Evolutionary conservation across 1,284 basidiomycete genomes (phyloP), one percentile per base, ranked within the genome.

Genomic region (Ganoderma sp.): DNA sequence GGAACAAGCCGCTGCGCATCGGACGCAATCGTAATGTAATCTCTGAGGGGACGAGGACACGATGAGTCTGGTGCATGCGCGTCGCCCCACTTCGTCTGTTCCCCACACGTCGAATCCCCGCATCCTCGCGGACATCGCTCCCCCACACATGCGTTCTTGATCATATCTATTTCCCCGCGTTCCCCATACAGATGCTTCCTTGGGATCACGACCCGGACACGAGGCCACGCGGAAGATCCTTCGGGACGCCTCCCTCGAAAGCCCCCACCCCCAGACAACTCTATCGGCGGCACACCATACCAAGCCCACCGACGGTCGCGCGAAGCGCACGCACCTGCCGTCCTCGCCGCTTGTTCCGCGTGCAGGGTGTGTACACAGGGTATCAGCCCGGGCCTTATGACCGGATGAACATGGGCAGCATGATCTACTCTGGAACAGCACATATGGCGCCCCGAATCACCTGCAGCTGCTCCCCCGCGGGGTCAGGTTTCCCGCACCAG

Each of bases 231-330:
- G 4, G 15, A 42, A 60, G 12, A 60, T 28, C 58, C 22, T 15
- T 41, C 58, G 41, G n/a, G n/a, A 60, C 58, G 37, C 39, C 39
- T 39, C 17, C 28, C 32, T 39, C 34, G n/a, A 58, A 3, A n/a
- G 19, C 3, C 19, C 17, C 28, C 37, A 34, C n/a, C 10, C 56
- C 2, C 32, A 32, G 32, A 32, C 17, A 9, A 15, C 37, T 17
- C 52, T 32, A 32, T 56, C 58, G n/a, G 39, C 41, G 8, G 41
- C 58, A 17, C 22, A n/a, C 14, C 25, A 50, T 37, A 17, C 52
- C 32, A 19, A 17, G 14, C 7, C 3, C 28, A 37, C 61, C 61
- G 61, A 62, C 14, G 61, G 43, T 62, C 61, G 61, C 43, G 61
- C 43, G 61, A 62, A 61, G 15, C 6, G 15, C n/a, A 25, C 12